Evolutionary conservation across 768 basidiomycete genomes (phyloP).

Genomic region (Collybia sp.): DNA sequence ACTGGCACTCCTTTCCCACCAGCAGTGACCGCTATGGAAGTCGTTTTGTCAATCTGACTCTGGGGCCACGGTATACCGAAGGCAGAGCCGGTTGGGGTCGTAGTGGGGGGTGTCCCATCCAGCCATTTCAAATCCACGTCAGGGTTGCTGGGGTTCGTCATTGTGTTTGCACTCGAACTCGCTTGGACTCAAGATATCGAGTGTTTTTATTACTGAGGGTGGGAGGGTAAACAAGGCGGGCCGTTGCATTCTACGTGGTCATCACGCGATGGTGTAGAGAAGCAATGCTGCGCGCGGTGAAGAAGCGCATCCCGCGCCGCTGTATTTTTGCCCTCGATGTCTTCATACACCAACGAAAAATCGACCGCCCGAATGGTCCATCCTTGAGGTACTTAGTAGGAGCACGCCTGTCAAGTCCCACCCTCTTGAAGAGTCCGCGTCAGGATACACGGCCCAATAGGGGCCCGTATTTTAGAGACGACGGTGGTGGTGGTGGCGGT

Average conservation of each 20-base stretch:
- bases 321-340: too few relatives aligned
- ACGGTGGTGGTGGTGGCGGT: too few relatives aligned
- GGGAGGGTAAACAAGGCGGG: neutral
- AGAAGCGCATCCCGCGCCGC: too few relatives aligned
- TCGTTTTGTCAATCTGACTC: slow-evolving; percentile 31
- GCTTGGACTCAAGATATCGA: neutral
- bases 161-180: neutral
- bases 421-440: too few relatives aligned
- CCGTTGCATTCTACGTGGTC: too few relatives aligned
- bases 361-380: neutral
- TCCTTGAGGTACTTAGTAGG: neutral
- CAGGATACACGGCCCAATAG: too few relatives aligned
- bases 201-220: slow-evolving; percentile 4
- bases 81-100: slow-evolving; percentile 25
- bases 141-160: slow-evolving; percentile 8
- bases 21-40: slow-evolving; percentile 16
- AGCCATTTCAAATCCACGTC: slow-evolving; percentile 27
- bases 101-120: slow-evolving; percentile 21
- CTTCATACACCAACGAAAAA: too few relatives aligned
- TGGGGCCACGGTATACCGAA: slow-evolving; percentile 33
- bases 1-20: slow-evolving; percentile 18
- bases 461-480: too few relatives aligned
- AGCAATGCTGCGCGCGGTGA: too few relatives aligned
- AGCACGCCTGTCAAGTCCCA: too few relatives aligned
- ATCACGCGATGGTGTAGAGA: too few relatives aligned